Evolutionary conservation across 2,329 filamentous ascomycete genomes (phyloP), one percentile per base, ranked within the genome.

Genomic region (Nemania sp.): DNA sequence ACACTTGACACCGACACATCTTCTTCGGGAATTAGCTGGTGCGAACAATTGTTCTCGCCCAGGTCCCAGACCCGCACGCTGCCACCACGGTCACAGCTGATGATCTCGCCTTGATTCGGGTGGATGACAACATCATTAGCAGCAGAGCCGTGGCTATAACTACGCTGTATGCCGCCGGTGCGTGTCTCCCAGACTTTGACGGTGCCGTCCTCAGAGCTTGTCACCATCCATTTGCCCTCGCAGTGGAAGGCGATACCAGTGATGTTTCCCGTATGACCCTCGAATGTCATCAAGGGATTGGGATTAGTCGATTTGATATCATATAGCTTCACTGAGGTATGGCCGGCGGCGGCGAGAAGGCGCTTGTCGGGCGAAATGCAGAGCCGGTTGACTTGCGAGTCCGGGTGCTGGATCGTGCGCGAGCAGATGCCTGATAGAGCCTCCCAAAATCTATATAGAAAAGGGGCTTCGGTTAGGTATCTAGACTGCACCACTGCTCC

Each of bases 171-270:
- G 53, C 82, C 86, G 40, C 90, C 93, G 11, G 82, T 89, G 41
- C 92, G 80, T 5, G 91, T 96, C 71, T 97, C 93, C 92, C 92
- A 97, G 60, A 97, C 96, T 79, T 96, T 96, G 68, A 97, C 92
- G 0, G 91, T 96, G 65, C 92, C 90, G 69, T 99, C 94, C 73
- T 99, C 94, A 41, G 90, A 96, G 72, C 89, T 95, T 8, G 94
- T 99, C 15, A 97, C 94, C 90, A 99, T 97, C 94, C 94, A 99
- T 76, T 99, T 99, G 9, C 93, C 92, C 73, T 99, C 94, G 71
- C 93, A 97, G 72, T 99, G 94, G 71, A 99, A 99, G 9, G 92
- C 92, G 41, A 99, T 90, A 37, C 94, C 94, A 0, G 94, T 99
- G 69, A 99, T 88, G 68, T 99, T 99, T 62, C 87, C 91, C 11